A percentile compares a stretch with the other conserved stretches of the same genome.
These are phyloP conservation scores for Entomortierella beljakovae DNA, from an alignment of 192 early-diverging fungal species.

Conservation along the genomic window DNA sequence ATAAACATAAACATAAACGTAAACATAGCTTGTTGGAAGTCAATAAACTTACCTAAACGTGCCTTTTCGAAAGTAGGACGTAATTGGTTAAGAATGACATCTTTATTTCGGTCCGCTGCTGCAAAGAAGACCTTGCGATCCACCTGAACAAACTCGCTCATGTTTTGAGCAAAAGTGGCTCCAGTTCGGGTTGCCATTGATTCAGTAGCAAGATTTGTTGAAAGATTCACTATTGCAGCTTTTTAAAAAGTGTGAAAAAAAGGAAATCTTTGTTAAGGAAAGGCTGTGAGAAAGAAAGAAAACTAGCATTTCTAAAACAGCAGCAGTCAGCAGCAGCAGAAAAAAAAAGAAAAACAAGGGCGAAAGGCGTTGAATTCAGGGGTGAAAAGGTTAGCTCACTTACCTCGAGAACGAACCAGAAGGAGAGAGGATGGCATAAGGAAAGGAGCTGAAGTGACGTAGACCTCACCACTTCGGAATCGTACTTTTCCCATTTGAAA, in stretches of 20 bases:
- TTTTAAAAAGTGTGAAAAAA: no score
- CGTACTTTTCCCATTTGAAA: no score
- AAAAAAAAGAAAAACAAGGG: background rate
- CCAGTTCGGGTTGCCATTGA: background rate
- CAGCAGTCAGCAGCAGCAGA: background rate
- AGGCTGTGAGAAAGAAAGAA: no score
- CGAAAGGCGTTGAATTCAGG: background rate
- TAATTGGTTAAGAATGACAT: slow-evolving; percentile 34
- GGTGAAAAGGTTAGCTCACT: background rate
- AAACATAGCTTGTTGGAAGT: no score
- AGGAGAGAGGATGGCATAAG: slow-evolving; percentile 28
- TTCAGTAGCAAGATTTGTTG: background rate
- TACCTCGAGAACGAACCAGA: slow-evolving; percentile 22
- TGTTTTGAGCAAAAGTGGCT: slow-evolving; percentile 20
- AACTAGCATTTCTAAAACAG: no score
- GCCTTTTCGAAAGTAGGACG: slow-evolving; percentile 15
- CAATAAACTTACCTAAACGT: slow-evolving; percentile 11
- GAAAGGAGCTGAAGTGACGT: no score
- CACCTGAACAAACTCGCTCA: slow-evolving; percentile 50
- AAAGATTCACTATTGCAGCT: background rate
- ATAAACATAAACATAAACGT: no score
- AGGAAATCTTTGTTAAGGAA: no score
- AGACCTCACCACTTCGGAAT: no score
- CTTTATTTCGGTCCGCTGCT: slow-evolving; percentile 46
- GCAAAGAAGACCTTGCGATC: slow-evolving; percentile 49